Conservation (phyloP, 2,329 filamentous ascomycete species). For the Diaporthe amygdali region DNA sequence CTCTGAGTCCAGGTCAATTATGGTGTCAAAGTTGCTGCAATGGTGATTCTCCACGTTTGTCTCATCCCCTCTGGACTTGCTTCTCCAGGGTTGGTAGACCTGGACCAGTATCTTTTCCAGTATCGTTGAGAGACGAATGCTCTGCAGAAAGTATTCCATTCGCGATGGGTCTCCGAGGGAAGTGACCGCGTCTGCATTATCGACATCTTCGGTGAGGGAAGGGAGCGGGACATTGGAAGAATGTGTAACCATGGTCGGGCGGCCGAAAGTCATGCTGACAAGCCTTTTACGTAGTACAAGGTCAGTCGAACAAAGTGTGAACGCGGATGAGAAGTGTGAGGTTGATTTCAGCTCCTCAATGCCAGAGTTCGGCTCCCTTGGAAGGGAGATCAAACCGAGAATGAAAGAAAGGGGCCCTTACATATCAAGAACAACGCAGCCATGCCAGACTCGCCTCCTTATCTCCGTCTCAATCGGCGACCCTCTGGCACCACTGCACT, state of each 20-base stretch:
- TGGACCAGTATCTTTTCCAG: constrained; percentile 28
- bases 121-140: constrained; percentile 26
- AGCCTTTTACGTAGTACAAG: constrained; percentile 32
- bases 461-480: not conserved
- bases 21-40: constrained; percentile 23
- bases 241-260: constrained; percentile 31
- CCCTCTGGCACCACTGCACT: not conserved
- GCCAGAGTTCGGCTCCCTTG: not conserved
- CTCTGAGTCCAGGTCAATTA: constrained; percentile 28
- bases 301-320: constrained; percentile 39
- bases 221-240: constrained; percentile 27
- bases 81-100: constrained; percentile 25
- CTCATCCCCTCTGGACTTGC: not conserved
- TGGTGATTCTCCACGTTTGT: not conserved
- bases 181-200: not conserved
- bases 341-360: not conserved
- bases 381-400: not conserved
- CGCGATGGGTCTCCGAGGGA: not conserved
- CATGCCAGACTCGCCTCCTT: not conserved
- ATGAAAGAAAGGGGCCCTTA: not conserved
- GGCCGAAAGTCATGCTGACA: constrained; percentile 35
- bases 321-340: not conserved
- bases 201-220: not conserved
- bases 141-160: constrained; percentile 27
- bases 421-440: not conserved